A percentile compares a stretch with the other conserved stretches of the same genome.
Evolutionary conservation across 2,329 filamentous ascomycete species (phyloP).

Genomic region (Pseudogymnoascus sp.): DNA sequence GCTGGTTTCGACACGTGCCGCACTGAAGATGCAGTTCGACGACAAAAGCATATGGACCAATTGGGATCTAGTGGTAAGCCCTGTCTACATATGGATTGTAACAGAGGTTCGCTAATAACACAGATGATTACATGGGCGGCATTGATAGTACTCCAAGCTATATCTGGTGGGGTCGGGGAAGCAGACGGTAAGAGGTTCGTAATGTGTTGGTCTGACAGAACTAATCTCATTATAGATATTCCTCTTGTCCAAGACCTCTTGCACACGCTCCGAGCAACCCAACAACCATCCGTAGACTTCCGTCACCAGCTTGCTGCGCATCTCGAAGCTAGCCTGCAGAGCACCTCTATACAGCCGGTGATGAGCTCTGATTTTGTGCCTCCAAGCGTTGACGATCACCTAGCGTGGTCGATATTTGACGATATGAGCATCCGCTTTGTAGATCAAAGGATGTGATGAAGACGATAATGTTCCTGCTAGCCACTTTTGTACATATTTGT

Average conservation of each 20-base stretch:
- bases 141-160: slow-evolving; percentile 35
- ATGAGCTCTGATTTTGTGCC: slow-evolving; percentile 9
- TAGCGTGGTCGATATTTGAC: slow-evolving; percentile 20
- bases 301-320: slow-evolving; percentile 18
- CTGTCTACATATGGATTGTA: not conserved
- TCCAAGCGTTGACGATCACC: slow-evolving; percentile 8
- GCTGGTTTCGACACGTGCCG: slow-evolving; percentile 33
- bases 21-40: slow-evolving; percentile 33
- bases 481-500: not conserved
- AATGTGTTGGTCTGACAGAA: not conserved
- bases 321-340: slow-evolving; percentile 20
- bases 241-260: slow-evolving; percentile 20
- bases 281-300: slow-evolving; percentile 17
- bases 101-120: not conserved
- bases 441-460: not conserved
- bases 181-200: slow-evolving; percentile 26
- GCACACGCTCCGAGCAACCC: slow-evolving; percentile 19
- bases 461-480: not conserved
- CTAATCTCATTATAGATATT: slow-evolving; percentile 15
- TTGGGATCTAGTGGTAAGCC: slow-evolving; percentile 32
- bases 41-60: slow-evolving; percentile 37
- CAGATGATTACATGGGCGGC: slow-evolving; percentile 37
- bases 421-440: slow-evolving; percentile 15
- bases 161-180: slow-evolving; percentile 34
- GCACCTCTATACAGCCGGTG: slow-evolving; percentile 16